Evolutionary conservation across 2,329 filamentous ascomycete species (phyloP).

Genomic region (Torrubiella hemipterigena): DNA sequence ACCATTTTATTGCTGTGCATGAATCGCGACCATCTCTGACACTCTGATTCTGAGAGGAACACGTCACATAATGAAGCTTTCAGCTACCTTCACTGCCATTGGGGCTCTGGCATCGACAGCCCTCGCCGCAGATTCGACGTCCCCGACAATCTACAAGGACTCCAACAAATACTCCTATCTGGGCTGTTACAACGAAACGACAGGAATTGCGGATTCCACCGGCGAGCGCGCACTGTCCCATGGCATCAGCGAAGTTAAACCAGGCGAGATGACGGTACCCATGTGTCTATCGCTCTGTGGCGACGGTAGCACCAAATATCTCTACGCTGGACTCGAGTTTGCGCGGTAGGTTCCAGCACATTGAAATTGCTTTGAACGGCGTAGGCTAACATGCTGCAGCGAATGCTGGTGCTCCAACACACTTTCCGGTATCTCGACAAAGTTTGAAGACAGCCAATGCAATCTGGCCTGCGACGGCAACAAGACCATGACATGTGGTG

Average conservation of each 20-base stretch:
- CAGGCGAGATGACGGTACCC: constrained; percentile 37
- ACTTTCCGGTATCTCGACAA: constrained; percentile 32
- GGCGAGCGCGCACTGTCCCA: constrained; percentile 34
- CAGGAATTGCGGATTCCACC: constrained; percentile 26
- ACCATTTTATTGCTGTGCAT: no score
- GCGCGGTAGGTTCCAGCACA: constrained; percentile 21
- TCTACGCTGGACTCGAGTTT: constrained; percentile 44
- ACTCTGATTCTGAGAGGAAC: constrained; percentile 1
- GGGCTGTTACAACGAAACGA: constrained; percentile 50
- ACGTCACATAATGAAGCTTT: neutral
- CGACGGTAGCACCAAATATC: constrained; percentile 23
- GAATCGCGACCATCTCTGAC: neutral
- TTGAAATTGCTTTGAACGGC: neutral
- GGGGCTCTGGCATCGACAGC: neutral
- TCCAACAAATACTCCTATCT: constrained; percentile 32
- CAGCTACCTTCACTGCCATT: neutral
- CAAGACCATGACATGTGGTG: constrained; percentile 39
- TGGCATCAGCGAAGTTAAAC: constrained; percentile 24
- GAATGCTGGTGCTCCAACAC: constrained; percentile 49
- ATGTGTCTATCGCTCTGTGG: constrained; percentile 39
- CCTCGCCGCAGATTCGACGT: constrained; percentile 1
- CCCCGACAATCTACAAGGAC: constrained; percentile 20
- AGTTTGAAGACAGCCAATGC: constrained; percentile 35
- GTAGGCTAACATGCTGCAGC: constrained; percentile 15
- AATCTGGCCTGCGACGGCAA: constrained; percentile 42